A percentile compares a stretch with the other conserved stretches of the same genome.
These are phyloP conservation scores for Incumbomyces delicatus DNA, from an alignment of 2,329 filamentous ascomycete genomes.

Conservation along the genomic window DNA sequence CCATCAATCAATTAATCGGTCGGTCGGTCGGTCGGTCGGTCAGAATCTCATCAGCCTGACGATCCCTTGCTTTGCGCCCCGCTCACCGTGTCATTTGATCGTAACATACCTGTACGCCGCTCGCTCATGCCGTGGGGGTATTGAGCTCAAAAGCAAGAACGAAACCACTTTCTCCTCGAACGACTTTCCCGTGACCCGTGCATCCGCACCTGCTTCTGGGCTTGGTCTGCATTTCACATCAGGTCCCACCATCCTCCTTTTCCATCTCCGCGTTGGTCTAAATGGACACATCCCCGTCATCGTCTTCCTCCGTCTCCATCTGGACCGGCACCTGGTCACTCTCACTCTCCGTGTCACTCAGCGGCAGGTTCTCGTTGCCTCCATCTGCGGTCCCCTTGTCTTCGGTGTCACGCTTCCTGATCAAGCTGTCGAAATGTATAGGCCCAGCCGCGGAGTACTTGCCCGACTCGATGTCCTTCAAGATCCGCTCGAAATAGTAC, in stretches of 20 bases:
- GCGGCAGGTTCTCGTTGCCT: slow-evolving; percentile 28
- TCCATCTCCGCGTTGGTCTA: neutral
- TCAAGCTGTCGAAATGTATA: neutral
- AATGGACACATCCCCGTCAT: slow-evolving; percentile 7
- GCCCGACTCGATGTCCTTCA: slow-evolving; percentile 57
- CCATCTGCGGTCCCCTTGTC: slow-evolving; percentile 29
- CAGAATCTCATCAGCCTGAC: too few species aligned
- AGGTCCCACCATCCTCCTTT: too few species aligned
- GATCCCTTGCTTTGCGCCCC: too few species aligned
- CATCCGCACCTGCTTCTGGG: too few species aligned
- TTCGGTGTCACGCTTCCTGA: slow-evolving; percentile 33
- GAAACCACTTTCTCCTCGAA: neutral
- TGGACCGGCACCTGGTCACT: slow-evolving; percentile 1
- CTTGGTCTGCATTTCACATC: too few species aligned
- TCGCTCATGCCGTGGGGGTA: neutral
- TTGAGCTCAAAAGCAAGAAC: neutral
- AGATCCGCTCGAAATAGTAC: slow-evolving; percentile 78
- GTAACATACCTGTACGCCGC: neutral
- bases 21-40: too few species aligned
- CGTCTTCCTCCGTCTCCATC: neutral
- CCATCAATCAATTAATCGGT: too few species aligned
- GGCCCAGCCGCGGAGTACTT: slow-evolving; percentile 22
- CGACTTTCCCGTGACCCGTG: too few species aligned
- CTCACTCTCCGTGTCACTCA: slow-evolving; percentile 1
- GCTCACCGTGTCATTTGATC: too few species aligned